These are phyloP conservation scores for Chaetomium globosum DNA, from an alignment of 2,329 filamentous ascomycete genomes.

Conservation along the genomic window DNA sequence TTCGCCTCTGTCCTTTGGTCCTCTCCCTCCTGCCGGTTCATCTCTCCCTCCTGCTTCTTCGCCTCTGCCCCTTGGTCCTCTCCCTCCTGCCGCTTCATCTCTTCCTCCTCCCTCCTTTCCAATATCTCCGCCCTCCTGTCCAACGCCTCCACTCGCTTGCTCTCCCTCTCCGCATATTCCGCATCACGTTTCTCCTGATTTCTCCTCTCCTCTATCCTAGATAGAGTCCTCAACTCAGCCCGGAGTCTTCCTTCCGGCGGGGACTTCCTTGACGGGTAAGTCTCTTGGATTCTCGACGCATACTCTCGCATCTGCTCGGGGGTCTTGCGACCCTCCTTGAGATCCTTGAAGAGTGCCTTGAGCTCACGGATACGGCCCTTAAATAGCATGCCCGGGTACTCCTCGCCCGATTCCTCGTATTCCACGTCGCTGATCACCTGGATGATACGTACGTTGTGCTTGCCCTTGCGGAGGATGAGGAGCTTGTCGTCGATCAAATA, in stretches of 20 bases:
- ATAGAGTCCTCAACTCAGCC: conserved; percentile 32
- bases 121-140: no score
- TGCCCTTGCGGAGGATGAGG: conserved; percentile 64
- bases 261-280: conserved; percentile 38
- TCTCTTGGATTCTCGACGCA: not conserved
- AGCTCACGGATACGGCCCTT: conserved; percentile 53
- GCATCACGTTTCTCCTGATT: no score
- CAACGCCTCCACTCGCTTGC: no score
- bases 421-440: conserved; percentile 61
- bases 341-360: conserved; percentile 43
- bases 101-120: no score
- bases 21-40: no score
- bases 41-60: no score
- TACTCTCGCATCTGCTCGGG: conserved; percentile 37
- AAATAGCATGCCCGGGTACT: conserved; percentile 57
- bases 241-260: conserved; percentile 30
- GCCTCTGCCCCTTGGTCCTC: no score
- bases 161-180: no score
- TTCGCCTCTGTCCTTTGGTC: no score
- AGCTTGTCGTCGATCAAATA: conserved; percentile 63
- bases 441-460: conserved; percentile 64
- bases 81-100: no score
- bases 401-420: conserved; percentile 52
- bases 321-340: conserved; percentile 39
- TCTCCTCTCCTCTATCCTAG: conserved; percentile 7